Percentiles rank a stretch among this genome's conserved stretches.
These are phyloP conservation scores for Moricandia moricandioides DNA, from an alignment of 345 rosid genomes.

Conservation along the genomic window DNA sequence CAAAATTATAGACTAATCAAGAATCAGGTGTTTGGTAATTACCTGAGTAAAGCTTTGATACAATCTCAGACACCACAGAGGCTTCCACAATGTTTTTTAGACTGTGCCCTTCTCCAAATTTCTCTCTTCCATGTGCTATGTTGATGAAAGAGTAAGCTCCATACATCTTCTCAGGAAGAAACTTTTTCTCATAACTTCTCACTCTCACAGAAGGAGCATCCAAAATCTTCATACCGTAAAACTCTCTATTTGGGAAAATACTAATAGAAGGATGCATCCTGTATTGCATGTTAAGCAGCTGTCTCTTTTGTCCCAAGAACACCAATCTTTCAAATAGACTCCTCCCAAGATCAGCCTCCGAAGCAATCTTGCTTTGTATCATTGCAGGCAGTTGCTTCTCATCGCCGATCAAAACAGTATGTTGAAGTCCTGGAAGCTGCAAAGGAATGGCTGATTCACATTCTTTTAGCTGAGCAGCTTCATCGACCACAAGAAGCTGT, in stretches of 20 bases:
- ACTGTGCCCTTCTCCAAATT: conserved; percentile 31
- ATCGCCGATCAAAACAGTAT: conserved; percentile 49
- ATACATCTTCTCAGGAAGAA: conserved; percentile 44
- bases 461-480: conserved; percentile 61
- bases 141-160: conserved; percentile 54
- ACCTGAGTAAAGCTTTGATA: conserved; percentile 46
- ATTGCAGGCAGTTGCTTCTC: conserved; percentile 53
- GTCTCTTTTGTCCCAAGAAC: conserved; percentile 45
- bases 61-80: conserved; percentile 38
- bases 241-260: conserved; percentile 49
- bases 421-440: conserved; percentile 43
- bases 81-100: conserved; percentile 40
- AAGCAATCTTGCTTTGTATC: conserved; percentile 52
- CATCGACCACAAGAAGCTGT: conserved; percentile 45
- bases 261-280: conserved; percentile 81
- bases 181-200: conserved; percentile 26
- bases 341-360: conserved; percentile 50
- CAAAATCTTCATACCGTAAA: conserved; percentile 44
- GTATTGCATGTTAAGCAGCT: conserved; percentile 56
- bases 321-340: conserved; percentile 68
- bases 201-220: conserved; percentile 48
- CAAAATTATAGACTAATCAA: background rate
- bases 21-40: background rate
- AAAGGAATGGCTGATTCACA: conserved; percentile 51
- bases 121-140: conserved; percentile 35